Base-by-base conservation (phyloP, 2,329 filamentous ascomycete species). In the Pseudocercospora vitis region DNA sequence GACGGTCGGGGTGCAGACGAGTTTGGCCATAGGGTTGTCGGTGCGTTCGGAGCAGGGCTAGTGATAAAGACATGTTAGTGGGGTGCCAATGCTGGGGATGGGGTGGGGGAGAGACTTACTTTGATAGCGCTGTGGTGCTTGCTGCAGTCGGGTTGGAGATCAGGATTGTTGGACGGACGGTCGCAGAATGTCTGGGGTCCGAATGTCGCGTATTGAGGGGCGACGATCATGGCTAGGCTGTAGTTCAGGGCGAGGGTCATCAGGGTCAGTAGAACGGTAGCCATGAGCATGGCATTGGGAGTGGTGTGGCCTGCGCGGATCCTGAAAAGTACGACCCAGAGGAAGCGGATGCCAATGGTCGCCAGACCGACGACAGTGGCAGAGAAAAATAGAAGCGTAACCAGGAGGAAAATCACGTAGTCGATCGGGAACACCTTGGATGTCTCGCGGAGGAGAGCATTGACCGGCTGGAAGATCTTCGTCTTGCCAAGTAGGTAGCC, bases 141-240 rank as follows among this genome's bases (percentile, higher is more conserved):
- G 5, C 79, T 79, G 75, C 94, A 99, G 71, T 95, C 85, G 5
- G 89, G 87, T 63, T 85, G 83, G 58, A 81, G 80, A 52, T 83
- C 84, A 0, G 82, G 79, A 53, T 81, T 76, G 31, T 76, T 76
- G 2, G 85, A 80, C 28, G 84, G 78, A 59, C 87, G 84, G 64
- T 90, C 86, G 73, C 94, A 99, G 75, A 91, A 96, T 0, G 88
- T 96, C 71, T 99, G 94, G 0, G 91, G 90, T 46, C 94, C 94
- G 68, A 90, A 99, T 50, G 87, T 95, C 42, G 92, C 84, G 70
- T 99, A 99, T 68, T 97, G 91, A 1, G 94, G 94, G 4, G 91
- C 94, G n/a, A 96, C 84, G 58, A 97, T 80, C 87, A 95, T 96
- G 53, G 89, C 87, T 35, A 97, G 78, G 7, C 89, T 84, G 71